phyloP scores from a whole-genome alignment of 495 filamentous ascomycete species.

The Aspergillus biplanus region DNA sequence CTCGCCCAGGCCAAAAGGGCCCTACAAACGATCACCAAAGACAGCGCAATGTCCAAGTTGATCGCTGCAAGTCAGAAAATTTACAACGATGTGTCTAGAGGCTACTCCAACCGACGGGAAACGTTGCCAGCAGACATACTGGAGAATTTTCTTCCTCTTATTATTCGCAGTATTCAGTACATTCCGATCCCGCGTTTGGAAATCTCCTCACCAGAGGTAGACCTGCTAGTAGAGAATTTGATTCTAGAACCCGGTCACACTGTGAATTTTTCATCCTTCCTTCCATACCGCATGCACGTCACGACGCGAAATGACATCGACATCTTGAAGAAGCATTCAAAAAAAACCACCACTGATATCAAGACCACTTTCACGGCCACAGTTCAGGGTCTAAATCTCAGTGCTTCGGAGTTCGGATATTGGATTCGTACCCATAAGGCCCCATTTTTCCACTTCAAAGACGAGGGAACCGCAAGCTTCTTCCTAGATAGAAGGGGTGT shows the following conservation, averaged over 20 bases:
- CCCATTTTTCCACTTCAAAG: constrained; percentile 65
- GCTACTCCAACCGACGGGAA: constrained; percentile 58
- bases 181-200: constrained; percentile 88
- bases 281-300: constrained; percentile 80
- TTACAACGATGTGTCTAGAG: constrained; percentile 65
- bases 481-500: constrained; percentile 82
- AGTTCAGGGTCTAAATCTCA: constrained; percentile 76
- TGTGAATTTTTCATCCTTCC: constrained; percentile 84
- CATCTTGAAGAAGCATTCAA: constrained; percentile 76
- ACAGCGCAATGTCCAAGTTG: constrained; percentile 70
- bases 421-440: constrained; percentile 71
- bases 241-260: constrained; percentile 87
- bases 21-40: constrained; percentile 66
- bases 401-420: constrained; percentile 86
- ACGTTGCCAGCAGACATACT: constrained; percentile 74
- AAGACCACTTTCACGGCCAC: constrained; percentile 75
- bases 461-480: constrained; percentile 84
- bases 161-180: constrained; percentile 78
- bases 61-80: constrained; percentile 65
- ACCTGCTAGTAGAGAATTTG: constrained; percentile 86
- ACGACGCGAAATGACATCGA: constrained; percentile 86
- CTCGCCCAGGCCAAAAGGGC: constrained; percentile 70
- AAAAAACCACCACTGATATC: constrained; percentile 63
- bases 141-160: constrained; percentile 77
- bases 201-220: constrained; percentile 77